These are phyloP conservation scores for Globisporangium emineosum DNA, from an alignment of 352 stramenopile genomes.

Conservation along the genomic window DNA sequence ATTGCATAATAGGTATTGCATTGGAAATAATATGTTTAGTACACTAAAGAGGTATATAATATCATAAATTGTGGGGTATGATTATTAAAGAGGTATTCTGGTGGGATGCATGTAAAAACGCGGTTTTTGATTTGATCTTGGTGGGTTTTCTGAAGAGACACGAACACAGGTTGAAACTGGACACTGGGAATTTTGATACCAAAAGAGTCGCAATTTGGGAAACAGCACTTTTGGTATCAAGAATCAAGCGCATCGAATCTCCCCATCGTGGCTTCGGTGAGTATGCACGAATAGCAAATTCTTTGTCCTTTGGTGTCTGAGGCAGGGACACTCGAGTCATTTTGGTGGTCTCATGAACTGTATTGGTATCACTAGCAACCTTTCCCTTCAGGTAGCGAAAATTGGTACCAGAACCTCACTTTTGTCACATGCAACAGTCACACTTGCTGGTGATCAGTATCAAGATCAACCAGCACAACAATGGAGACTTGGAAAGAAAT, in stretches of 20 bases:
- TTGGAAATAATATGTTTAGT: neutral
- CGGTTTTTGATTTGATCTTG: neutral
- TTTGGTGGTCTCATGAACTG: neutral
- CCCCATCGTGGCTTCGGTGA: neutral
- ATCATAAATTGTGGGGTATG: neutral
- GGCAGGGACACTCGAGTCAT: neutral
- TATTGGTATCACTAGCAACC: neutral
- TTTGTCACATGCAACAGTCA: neutral
- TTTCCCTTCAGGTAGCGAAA: neutral
- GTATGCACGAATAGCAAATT: neutral
- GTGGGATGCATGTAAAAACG: neutral
- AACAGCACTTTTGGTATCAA: neutral
- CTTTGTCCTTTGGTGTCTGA: neutral
- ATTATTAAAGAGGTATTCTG: neutral
- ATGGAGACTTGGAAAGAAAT: neutral
- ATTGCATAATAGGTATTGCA: neutral
- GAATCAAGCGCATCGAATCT: neutral
- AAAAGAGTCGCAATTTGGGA: neutral
- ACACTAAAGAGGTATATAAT: neutral
- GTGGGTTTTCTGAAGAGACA: slow-evolving; percentile 1
- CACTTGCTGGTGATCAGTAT: neutral
- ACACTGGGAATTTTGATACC: neutral
- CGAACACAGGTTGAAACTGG: too few species aligned
- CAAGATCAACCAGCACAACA: neutral
- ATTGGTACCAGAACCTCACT: neutral